Evolutionary conservation across 176 grass and related monocot species (phyloP).

Genomic region (Carex littledalei): DNA sequence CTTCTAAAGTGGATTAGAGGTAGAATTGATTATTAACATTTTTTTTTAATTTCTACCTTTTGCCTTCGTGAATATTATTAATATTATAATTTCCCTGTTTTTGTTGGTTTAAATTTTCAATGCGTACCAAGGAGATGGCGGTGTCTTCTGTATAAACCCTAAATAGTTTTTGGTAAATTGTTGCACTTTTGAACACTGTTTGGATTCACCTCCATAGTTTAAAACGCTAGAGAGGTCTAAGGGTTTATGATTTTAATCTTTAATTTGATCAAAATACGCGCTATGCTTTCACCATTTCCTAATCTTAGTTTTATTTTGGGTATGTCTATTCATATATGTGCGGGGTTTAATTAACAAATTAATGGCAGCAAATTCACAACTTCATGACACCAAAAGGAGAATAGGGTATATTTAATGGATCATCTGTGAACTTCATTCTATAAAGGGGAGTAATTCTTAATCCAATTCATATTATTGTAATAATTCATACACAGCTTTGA

Average conservation of each 20-base stretch:
- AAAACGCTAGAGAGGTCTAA: background rate
- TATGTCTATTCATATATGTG: background rate
- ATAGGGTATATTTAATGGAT: background rate
- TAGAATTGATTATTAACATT: slow-evolving; percentile 12
- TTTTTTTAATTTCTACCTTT: background rate
- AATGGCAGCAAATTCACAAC: background rate
- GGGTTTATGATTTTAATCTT: background rate
- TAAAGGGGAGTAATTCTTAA: background rate
- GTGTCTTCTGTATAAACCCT: background rate
- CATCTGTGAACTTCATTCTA: too few species aligned
- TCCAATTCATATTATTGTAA: background rate
- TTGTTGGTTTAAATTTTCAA: background rate
- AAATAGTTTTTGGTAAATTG: background rate
- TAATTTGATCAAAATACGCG: background rate
- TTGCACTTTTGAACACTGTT: background rate
- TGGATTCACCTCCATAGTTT: background rate
- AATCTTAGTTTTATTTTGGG: background rate
- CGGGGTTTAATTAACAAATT: background rate
- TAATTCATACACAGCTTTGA: background rate
- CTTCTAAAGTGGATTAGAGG: slow-evolving; percentile 95
- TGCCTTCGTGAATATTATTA: background rate
- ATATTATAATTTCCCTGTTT: background rate
- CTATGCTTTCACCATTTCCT: background rate
- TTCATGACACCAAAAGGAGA: background rate
- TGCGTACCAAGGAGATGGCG: background rate